These are phyloP conservation scores for Claviceps sp. DNA, from an alignment of 2,329 filamentous ascomycete species.

Conservation along the genomic window DNA sequence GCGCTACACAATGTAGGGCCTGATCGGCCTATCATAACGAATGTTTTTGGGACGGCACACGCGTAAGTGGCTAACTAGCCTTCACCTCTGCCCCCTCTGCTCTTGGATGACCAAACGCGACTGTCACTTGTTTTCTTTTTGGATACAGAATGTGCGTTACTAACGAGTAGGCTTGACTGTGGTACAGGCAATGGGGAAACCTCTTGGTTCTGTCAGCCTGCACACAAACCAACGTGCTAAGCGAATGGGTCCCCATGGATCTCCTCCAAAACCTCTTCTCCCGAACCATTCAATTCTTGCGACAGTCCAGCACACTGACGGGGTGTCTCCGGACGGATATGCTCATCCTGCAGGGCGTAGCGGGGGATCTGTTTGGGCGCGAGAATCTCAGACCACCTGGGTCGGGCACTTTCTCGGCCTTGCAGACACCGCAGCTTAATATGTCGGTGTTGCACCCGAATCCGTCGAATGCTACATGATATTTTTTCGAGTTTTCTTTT, in stretches of 20 bases:
- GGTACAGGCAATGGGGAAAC: slow-evolving; percentile 82
- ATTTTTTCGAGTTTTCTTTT: no score
- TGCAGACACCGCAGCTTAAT: slow-evolving; percentile 10
- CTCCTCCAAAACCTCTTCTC: slow-evolving; percentile 48
- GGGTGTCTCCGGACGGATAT: slow-evolving; percentile 64
- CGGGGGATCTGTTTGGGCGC: slow-evolving; percentile 28
- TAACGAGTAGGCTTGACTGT: not conserved
- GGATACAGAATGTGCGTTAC: not conserved
- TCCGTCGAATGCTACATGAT: not conserved
- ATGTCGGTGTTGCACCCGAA: slow-evolving; percentile 9
- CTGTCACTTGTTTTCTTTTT: not conserved
- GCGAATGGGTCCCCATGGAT: slow-evolving; percentile 39
- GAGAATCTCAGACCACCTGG: slow-evolving; percentile 18
- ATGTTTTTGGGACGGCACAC: slow-evolving; percentile 88
- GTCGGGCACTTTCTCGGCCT: slow-evolving; percentile 30
- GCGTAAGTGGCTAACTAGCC: slow-evolving; percentile 51
- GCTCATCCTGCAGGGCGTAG: slow-evolving; percentile 51
- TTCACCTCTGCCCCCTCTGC: no score
- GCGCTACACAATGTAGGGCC: slow-evolving; percentile 57
- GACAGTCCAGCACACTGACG: slow-evolving; percentile 55
- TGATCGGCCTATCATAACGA: slow-evolving; percentile 76
- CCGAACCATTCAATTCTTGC: slow-evolving; percentile 66
- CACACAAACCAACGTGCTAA: slow-evolving; percentile 52
- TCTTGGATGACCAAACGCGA: no score
- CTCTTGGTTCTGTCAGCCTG: slow-evolving; percentile 79